Evolutionary conservation across 1,284 basidiomycete genomes (phyloP).

Genomic region (Tylopilus orsonianus): DNA sequence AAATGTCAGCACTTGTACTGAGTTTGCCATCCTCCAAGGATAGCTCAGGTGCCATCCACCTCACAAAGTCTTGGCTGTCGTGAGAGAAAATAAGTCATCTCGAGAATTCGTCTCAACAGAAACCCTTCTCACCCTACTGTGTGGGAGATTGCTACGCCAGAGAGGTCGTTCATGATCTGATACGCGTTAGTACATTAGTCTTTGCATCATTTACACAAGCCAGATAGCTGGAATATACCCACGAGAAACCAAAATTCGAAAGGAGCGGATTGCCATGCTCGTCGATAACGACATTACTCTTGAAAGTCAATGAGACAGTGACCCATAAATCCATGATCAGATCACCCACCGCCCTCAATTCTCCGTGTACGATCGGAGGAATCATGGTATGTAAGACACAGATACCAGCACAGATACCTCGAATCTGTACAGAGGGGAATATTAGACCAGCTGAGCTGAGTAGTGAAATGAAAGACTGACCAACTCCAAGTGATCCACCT

Average conservation of each 20-base stretch:
- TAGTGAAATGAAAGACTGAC: background rate
- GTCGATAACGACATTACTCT: background rate
- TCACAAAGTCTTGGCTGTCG: background rate
- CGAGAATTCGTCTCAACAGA: background rate
- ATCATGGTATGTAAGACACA: background rate
- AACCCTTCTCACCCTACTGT: background rate
- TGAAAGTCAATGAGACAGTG: background rate
- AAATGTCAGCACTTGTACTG: background rate
- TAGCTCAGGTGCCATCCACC: background rate
- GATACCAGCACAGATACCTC: background rate
- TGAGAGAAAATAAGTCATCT: background rate
- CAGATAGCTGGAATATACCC: background rate
- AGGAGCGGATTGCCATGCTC: background rate
- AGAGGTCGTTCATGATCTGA: background rate
- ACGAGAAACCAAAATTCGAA: background rate
- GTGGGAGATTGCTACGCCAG: background rate
- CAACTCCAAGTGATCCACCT: background rate
- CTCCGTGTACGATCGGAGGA: background rate
- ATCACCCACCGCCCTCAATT: background rate
- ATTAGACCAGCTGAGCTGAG: background rate
- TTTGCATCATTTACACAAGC: background rate
- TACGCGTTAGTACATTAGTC: background rate
- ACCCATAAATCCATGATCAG: background rate
- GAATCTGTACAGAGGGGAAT: background rate
- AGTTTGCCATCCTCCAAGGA: background rate